Evolutionary conservation across 2,329 filamentous ascomycete genomes (phyloP).

Genomic region (Tolypocladium ovalisporum): DNA sequence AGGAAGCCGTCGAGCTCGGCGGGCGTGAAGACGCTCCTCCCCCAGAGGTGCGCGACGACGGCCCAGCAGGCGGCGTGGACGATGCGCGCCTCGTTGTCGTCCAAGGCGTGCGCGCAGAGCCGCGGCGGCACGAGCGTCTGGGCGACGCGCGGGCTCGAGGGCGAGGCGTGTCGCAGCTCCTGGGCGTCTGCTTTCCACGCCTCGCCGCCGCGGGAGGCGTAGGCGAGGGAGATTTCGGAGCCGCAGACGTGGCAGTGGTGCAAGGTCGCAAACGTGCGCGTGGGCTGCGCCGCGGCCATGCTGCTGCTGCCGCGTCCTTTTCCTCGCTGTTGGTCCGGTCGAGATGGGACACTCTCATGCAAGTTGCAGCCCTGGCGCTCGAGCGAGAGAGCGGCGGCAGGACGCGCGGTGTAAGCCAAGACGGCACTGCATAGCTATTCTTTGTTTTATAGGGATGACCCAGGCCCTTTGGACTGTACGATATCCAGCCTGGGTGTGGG

Average conservation of each 20-base stretch:
- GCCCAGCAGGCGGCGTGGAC: conserved; percentile 6
- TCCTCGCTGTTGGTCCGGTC: background rate
- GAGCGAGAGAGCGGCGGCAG: background rate
- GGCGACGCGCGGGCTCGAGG: background rate
- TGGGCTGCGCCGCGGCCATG: background rate
- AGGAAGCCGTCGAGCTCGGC: conserved; percentile 6
- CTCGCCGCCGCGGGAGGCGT: conserved; percentile 1
- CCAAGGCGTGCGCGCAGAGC: background rate
- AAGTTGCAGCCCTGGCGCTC: background rate
- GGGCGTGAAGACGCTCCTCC: background rate
- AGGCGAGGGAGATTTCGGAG: conserved; percentile 2
- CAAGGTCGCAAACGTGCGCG: background rate
- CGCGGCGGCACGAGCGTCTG: conserved; percentile 2
- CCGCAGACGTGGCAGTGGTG: conserved; percentile 3
- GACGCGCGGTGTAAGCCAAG: background rate
- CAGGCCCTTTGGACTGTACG: background rate
- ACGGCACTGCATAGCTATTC: background rate
- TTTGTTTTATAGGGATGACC: background rate
- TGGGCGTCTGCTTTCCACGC: conserved; percentile 4
- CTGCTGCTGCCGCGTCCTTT: background rate
- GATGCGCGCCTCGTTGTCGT: background rate
- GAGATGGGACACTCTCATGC: background rate
- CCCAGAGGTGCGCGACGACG: conserved; percentile 3
- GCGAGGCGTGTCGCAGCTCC: conserved; percentile 1
- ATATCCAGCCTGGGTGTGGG: background rate